Evolutionary conservation across 2,329 filamentous ascomycete species (phyloP), one percentile per base, ranked within the genome.

Genomic region (Colletotrichum lindemuthianum): DNA sequence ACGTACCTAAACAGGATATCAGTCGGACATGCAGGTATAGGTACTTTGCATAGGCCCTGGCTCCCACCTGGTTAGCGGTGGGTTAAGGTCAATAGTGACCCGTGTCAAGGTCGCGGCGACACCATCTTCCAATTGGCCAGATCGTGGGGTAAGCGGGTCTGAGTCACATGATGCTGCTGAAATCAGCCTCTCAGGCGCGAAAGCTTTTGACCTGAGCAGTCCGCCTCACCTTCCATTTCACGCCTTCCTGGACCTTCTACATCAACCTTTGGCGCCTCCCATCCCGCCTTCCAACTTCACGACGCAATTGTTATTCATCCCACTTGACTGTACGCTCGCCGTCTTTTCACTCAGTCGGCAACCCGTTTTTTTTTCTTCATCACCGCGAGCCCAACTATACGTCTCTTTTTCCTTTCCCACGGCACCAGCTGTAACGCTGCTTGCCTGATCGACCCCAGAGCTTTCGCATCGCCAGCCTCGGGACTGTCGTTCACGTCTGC

Each of bases 221-320:
- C 66, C 65, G 59, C 59, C 59, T 66, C 52, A 36, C 56, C 59
- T 63, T 58, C 52, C 52, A 47, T 57, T 66, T 54, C 55, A 63
- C 59, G 60, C 63, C 63, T 58, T 55, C 66, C 53, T 55, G 51
- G 51, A 57, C 51, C 66, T 68, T 74, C 68, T 67, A 60, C 64
- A 60, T 63, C 67, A 67, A 43, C 64, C 43, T 63, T 60, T 24
- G 63, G 67, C 69, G 69, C 72, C 69, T 56, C 9, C 56, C 43
- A 65, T 48, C 52, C 34, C 43, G 59, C 48, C 63, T 53, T 49
- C 48, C 59, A 49, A 55, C 55, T 40, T 53, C 57, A 33, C 45
- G 11, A 24, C 45, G 5, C 15, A 41, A 45, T 54, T 55, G 48
- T 43, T 41, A 64, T 58, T 52, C 15, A 24, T 24, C 41, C 36